phyloP scores from a whole-genome alignment of 768 basidiomycete genomes.

The Lyophyllum atratum region DNA sequence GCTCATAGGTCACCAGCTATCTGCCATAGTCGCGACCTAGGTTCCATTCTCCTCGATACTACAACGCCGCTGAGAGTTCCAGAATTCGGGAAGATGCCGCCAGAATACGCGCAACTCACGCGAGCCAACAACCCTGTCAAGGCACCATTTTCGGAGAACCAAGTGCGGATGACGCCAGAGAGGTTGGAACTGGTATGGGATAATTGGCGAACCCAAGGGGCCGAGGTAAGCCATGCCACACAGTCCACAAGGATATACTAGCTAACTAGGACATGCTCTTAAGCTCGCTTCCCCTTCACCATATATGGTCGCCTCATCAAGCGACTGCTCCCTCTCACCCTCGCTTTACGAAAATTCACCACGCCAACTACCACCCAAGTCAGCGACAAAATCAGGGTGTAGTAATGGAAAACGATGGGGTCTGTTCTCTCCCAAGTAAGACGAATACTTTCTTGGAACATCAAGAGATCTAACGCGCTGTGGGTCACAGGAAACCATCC shows the following conservation, averaged over 20 bases:
- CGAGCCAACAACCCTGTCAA: neutral
- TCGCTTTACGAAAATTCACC: neutral
- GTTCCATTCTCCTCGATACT: too few relatives aligned
- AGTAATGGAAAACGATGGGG: constrained; percentile 11
- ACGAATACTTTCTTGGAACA: neutral
- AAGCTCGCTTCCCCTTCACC: constrained; percentile 1
- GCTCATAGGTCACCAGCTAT: neutral
- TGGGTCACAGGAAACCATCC: neutral
- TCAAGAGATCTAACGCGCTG: neutral
- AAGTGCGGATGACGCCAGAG: constrained; percentile 1
- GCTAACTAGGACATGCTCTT: neutral
- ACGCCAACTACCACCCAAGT: neutral
- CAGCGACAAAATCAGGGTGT: neutral
- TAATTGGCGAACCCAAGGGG: constrained; percentile 4
- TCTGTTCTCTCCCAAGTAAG: constrained; percentile 5
- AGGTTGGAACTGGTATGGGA: constrained; percentile 12
- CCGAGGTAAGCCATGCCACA: neutral
- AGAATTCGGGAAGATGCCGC: neutral
- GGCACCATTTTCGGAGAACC: constrained; percentile 2
- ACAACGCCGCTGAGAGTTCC: too few relatives aligned
- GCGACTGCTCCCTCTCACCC: neutral
- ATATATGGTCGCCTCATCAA: neutral
- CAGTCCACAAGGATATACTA: neutral
- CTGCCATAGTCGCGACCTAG: neutral
- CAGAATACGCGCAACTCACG: neutral